A percentile compares a stretch with the other conserved stretches of the same genome.
Evolutionary conservation across 129 eudicot genomes (phyloP).

Genomic region (Deinandra increscens): DNA sequence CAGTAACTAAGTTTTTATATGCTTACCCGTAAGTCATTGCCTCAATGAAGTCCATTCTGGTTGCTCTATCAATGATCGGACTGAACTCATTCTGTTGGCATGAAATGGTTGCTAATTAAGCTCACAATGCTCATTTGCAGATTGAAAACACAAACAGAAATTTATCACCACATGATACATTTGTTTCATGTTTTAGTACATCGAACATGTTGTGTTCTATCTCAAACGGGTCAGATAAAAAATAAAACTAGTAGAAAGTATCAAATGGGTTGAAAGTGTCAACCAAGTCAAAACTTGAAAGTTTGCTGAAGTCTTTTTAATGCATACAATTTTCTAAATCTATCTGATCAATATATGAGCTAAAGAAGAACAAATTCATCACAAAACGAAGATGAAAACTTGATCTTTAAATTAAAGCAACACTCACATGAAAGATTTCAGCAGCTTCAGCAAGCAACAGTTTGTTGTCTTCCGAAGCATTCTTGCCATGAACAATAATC

Average conservation of each 20-base stretch:
- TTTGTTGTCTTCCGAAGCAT: constrained; percentile 48
- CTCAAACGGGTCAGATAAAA: neutral
- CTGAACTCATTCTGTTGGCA: constrained; percentile 62
- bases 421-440: constrained; percentile 80
- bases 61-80: constrained; percentile 60
- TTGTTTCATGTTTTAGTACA: neutral
- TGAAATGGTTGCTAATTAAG: constrained; percentile 19
- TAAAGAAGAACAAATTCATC: neutral
- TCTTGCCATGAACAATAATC: constrained; percentile 66
- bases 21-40: constrained; percentile 81
- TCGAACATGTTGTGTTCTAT: neutral
- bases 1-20: neutral
- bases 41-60: constrained; percentile 66
- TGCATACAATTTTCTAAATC: neutral
- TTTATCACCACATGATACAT: neutral
- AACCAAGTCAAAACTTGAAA: neutral
- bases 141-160: neutral
- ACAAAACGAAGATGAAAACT: neutral
- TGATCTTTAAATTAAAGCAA: constrained; percentile 9
- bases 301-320: neutral
- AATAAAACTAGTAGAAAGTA: neutral
- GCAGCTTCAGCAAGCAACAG: constrained; percentile 59
- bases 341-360: neutral
- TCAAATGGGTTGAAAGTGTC: neutral
- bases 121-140: neutral